Evolutionary conservation across 495 filamentous ascomycete species (phyloP).

Genomic region (Neurospora hispaniola): DNA sequence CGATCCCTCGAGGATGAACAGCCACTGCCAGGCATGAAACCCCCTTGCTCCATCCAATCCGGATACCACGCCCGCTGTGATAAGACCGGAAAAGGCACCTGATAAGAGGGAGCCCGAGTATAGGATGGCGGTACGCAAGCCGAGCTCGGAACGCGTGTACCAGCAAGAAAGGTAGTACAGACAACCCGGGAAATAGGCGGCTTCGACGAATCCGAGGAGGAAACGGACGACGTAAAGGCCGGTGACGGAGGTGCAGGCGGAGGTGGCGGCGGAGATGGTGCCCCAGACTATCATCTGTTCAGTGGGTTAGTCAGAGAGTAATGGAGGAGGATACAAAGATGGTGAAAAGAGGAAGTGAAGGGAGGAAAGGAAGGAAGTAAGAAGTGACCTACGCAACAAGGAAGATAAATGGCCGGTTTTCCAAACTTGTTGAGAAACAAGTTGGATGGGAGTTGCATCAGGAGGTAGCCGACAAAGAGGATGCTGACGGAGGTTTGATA

Average conservation of each 20-base stretch:
- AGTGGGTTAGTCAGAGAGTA: slow-evolving; percentile 22
- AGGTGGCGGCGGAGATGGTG: slow-evolving; percentile 55
- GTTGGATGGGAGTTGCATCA: slow-evolving; percentile 53
- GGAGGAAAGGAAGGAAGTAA: not conserved
- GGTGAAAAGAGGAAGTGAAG: not conserved
- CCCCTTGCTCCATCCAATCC: slow-evolving; percentile 39
- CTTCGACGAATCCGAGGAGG: slow-evolving; percentile 56
- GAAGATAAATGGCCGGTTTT: slow-evolving; percentile 55
- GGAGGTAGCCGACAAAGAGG: slow-evolving; percentile 58
- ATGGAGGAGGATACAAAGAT: not conserved
- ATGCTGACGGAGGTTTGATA: slow-evolving; percentile 57
- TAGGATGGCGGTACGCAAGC: slow-evolving; percentile 46
- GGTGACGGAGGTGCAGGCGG: slow-evolving; percentile 48
- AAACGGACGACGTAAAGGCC: slow-evolving; percentile 58
- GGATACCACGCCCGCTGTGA: slow-evolving; percentile 45
- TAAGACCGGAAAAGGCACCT: slow-evolving; percentile 54
- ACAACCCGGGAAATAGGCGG: slow-evolving; percentile 40
- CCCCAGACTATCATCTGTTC: slow-evolving; percentile 57
- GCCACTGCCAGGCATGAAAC: slow-evolving; percentile 46
- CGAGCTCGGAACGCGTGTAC: slow-evolving; percentile 50
- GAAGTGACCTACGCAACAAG: slow-evolving; percentile 31
- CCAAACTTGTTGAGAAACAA: slow-evolving; percentile 47
- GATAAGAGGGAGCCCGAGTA: slow-evolving; percentile 53
- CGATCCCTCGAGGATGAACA: slow-evolving; percentile 72
- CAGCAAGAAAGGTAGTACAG: slow-evolving; percentile 48